Base-by-base conservation (phyloP, 768 basidiomycete species). In the Leccinum subtestaceum region DNA sequence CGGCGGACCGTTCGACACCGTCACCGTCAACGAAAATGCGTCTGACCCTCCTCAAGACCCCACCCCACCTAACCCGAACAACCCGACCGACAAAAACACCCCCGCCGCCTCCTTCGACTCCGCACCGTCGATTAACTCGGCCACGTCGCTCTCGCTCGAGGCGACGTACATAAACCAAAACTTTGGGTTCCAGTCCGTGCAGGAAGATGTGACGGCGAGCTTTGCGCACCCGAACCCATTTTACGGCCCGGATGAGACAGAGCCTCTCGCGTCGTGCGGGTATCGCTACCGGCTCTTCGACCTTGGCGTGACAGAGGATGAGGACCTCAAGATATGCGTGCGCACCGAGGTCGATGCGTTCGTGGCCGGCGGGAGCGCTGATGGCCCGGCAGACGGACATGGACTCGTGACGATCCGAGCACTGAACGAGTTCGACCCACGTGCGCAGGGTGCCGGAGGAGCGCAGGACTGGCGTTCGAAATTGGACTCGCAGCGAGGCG, bases 381-480 rank as follows among this genome's bases (percentile, higher is more conserved):
- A 80, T 76, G 85, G 73, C 68, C 81, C 87, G 2, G 79, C 77
- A 36, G 81, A 86, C 7, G 89, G 89, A 0, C 87, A 90, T 46
- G 89, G 89, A 6, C 79, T 94, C 43, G 84, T 95, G 60, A 97
- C 94, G 23, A 88, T 98, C 72, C 92, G 95, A 58, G 94, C 97
- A 6, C 77, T 99, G 63, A 98, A 98, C 72, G 97, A 99, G 74
- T 98, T 97, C 74, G 96, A 98, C 74, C 83, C 94, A 23, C 85
- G 93, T 53, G 83, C 94, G 2, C 85, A 86, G 63, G 95, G 96
- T 23, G 87, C 91, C 1, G 96, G 95, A 27, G 94, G 95, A 52
- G 95, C 96, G 17, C 92, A 95, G n/a, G 97, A 99, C 74, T 99
- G 97, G 97, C 85, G 95, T 34, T 84, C 91, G n/a, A 96, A 96